Evolutionary conservation across 108 stramenopile genomes (phyloP).

Genomic region (Seminavis robusta): DNA sequence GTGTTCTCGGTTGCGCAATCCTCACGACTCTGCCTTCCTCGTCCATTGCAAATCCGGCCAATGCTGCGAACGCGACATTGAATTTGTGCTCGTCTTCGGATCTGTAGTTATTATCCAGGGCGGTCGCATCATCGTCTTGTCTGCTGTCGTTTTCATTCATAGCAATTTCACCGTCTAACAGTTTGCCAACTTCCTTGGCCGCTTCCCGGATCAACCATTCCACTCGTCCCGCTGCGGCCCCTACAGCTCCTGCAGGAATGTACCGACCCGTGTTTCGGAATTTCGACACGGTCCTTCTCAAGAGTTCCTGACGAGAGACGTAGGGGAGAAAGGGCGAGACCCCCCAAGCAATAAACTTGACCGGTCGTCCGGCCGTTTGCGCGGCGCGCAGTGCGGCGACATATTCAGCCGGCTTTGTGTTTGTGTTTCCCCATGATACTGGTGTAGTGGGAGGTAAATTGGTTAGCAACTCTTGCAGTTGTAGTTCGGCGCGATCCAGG

Average conservation of each 20-base stretch:
- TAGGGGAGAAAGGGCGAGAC: not conserved
- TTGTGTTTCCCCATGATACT: slow-evolving; percentile 13
- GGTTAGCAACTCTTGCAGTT: not conserved
- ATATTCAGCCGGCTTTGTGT: slow-evolving; percentile 11
- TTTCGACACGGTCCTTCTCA: slow-evolving; percentile 1
- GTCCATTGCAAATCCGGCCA: not conserved
- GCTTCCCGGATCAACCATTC: not conserved
- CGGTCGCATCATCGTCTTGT: not conserved
- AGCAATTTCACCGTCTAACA: not conserved
- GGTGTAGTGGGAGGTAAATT: not conserved
- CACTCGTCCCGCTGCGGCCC: not conserved
- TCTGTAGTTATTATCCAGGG: not conserved
- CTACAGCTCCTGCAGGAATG: slow-evolving; percentile 1
- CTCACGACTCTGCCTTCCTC: no score
- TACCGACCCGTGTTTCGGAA: slow-evolving; percentile 6
- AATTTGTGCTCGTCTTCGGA: not conserved
- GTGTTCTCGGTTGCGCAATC: no score
- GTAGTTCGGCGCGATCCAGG: not conserved
- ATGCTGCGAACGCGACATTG: not conserved
- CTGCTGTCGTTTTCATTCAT: not conserved
- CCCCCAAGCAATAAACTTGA: slow-evolving; percentile 7
- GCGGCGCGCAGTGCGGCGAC: not conserved
- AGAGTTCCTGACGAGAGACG: not conserved
- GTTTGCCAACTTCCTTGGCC: not conserved
- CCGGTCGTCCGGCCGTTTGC: slow-evolving; percentile 4